These are phyloP conservation scores for Erodium maritimum DNA, from an alignment of 345 rosid genomes.

Conservation along the genomic window DNA sequence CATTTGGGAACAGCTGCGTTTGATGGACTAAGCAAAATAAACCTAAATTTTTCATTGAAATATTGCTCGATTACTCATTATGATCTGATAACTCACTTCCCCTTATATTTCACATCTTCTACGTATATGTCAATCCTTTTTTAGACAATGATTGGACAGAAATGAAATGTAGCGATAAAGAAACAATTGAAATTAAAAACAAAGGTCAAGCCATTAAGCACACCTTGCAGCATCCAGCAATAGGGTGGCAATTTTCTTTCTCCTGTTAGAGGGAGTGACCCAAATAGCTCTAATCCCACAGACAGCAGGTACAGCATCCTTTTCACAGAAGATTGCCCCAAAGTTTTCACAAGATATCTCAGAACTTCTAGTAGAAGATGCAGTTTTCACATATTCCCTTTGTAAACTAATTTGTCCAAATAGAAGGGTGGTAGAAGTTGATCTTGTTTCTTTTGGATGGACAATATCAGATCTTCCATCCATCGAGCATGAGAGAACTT, in stretches of 20 bases:
- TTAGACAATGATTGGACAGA: no score
- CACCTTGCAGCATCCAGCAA: constrained; percentile 78
- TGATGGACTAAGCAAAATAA: neutral
- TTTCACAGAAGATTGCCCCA: constrained; percentile 45
- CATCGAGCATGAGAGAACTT: constrained; percentile 25
- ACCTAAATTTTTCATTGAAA: neutral
- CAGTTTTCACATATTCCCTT: constrained; percentile 41
- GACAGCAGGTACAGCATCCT: constrained; percentile 37
- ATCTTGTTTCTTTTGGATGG: constrained; percentile 17
- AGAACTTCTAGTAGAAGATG: constrained; percentile 8
- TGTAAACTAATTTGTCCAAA: constrained; percentile 53
- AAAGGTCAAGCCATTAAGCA: neutral
- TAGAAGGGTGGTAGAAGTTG: constrained; percentile 32
- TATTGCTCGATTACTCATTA: neutral
- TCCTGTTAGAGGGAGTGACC: constrained; percentile 76
- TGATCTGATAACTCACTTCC: neutral
- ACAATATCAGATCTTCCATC: constrained; percentile 11
- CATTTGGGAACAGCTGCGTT: neutral
- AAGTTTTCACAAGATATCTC: constrained; percentile 14
- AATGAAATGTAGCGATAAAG: no score
- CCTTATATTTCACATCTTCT: neutral
- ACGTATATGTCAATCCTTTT: neutral
- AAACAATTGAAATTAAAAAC: neutral
- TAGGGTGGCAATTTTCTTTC: constrained; percentile 55
- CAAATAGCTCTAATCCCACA: constrained; percentile 88